These are phyloP conservation scores for Plectosphaerella plurivora DNA, from an alignment of 2,329 filamentous ascomycete genomes.

Conservation along the genomic window DNA sequence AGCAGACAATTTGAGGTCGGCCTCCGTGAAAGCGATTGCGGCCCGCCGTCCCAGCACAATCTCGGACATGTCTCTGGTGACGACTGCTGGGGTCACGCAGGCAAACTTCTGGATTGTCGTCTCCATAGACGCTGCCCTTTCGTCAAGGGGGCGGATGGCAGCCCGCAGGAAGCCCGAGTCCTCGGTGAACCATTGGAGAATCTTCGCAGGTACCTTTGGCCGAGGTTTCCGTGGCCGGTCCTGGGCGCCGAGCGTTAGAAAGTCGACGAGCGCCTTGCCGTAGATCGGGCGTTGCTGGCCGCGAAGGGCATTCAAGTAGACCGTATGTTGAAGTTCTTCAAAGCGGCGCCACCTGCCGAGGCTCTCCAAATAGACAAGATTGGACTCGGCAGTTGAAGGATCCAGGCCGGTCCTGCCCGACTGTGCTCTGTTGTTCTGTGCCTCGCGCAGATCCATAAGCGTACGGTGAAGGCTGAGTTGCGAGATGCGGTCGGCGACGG, in stretches of 20 bases:
- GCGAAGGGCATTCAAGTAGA: conserved; percentile 76
- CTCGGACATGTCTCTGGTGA: conserved; percentile 71
- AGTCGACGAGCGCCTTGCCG: conserved; percentile 71
- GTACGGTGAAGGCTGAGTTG: conserved; percentile 66
- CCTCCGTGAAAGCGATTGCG: conserved; percentile 51
- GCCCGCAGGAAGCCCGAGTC: conserved; percentile 59
- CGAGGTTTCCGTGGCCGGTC: conserved; percentile 55
- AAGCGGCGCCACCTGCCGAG: conserved; percentile 64
- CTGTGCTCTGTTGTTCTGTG: conserved; percentile 60
- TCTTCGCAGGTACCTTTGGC: conserved; percentile 55
- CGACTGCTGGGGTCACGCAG: conserved; percentile 84
- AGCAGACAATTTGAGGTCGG: conserved; percentile 52
- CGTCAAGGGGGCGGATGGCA: conserved; percentile 70
- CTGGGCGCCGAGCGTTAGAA: conserved; percentile 61
- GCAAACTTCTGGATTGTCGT: conserved; percentile 80
- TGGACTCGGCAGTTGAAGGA: conserved; percentile 63
- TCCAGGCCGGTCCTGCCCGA: conserved; percentile 52
- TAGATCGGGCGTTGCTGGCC: conserved; percentile 79
- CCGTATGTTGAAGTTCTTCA: conserved; percentile 74
- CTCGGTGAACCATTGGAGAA: conserved; percentile 72
- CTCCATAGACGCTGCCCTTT: conserved; percentile 69
- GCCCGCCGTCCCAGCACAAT: conserved; percentile 61
- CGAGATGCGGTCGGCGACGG: conserved; percentile 49
- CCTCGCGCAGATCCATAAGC: conserved; percentile 67
- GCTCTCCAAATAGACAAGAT: conserved; percentile 69